Evolutionary conservation across 169 alveolate species (phyloP).

Genomic region (Plasmodium berghei): DNA sequence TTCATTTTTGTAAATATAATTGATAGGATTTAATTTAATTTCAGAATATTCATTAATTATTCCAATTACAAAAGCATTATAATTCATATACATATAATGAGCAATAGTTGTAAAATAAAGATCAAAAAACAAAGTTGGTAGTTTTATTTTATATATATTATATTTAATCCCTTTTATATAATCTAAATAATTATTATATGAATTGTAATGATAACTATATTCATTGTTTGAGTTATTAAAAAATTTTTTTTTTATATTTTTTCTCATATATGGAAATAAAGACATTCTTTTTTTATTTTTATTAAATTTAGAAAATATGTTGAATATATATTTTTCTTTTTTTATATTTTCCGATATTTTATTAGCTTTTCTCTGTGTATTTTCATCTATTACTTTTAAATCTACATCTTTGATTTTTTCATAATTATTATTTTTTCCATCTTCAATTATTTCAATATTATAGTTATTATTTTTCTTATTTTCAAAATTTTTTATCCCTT

Average conservation of each 20-base stretch:
- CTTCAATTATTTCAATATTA: background rate
- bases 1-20: constrained; percentile 25
- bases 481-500: background rate
- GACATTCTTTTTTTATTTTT: constrained; percentile 4
- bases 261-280: background rate
- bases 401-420: no score
- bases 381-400: no score
- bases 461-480: background rate
- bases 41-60: constrained; percentile 50
- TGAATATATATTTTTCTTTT: constrained; percentile 1
- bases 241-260: constrained; percentile 1
- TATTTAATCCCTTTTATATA: constrained; percentile 71
- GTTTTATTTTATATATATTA: constrained; percentile 59
- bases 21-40: constrained; percentile 49
- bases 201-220: constrained; percentile 26
- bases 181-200: constrained; percentile 60
- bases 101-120: constrained; percentile 63
- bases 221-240: constrained; percentile 3
- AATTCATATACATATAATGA: constrained; percentile 66
- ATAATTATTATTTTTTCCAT: background rate
- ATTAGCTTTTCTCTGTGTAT: background rate
- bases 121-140: constrained; percentile 41
- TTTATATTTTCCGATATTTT: background rate
- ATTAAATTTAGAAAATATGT: background rate
- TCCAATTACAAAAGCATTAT: constrained; percentile 67